Conservation (phyloP, 768 basidiomycete species). For the Agrocybe chaxingu region DNA sequence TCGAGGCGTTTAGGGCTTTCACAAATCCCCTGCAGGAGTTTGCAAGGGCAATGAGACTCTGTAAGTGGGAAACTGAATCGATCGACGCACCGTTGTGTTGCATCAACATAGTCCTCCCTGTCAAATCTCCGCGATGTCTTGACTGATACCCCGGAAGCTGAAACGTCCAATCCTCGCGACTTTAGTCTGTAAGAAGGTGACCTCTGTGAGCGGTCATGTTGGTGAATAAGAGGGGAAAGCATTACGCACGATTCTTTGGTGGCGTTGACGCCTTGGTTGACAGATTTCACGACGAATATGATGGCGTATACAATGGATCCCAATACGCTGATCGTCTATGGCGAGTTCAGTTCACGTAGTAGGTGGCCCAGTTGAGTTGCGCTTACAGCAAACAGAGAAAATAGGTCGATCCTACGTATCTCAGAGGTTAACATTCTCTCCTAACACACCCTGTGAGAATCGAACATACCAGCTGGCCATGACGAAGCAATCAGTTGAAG, state of each 20-base stretch:
- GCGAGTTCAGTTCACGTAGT: conserved; percentile 10
- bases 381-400: conserved; percentile 38
- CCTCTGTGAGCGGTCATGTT: not conserved
- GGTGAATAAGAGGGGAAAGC: not conserved
- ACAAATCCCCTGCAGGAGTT: conserved; percentile 42
- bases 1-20: conserved; percentile 46
- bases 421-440: not conserved
- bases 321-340: conserved; percentile 47
- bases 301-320: conserved; percentile 44
- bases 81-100: conserved; percentile 60
- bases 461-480: conserved; percentile 12
- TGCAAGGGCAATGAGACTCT: not conserved
- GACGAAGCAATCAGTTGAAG: not conserved
- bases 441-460: not conserved
- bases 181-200: conserved; percentile 42
- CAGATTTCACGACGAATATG: conserved; percentile 29
- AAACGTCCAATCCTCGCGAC: conserved; percentile 52
- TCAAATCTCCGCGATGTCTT: conserved; percentile 61
- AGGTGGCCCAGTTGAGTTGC: not conserved
- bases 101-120: conserved; percentile 65
- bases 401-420: conserved; percentile 35
- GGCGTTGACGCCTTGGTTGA: conserved; percentile 41
- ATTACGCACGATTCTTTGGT: conserved; percentile 54
- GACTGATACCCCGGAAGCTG: conserved; percentile 58
- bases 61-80: not conserved